phyloP scores from a whole-genome alignment of 805 yeast genomes.

The Metschnikowia lunata region DNA sequence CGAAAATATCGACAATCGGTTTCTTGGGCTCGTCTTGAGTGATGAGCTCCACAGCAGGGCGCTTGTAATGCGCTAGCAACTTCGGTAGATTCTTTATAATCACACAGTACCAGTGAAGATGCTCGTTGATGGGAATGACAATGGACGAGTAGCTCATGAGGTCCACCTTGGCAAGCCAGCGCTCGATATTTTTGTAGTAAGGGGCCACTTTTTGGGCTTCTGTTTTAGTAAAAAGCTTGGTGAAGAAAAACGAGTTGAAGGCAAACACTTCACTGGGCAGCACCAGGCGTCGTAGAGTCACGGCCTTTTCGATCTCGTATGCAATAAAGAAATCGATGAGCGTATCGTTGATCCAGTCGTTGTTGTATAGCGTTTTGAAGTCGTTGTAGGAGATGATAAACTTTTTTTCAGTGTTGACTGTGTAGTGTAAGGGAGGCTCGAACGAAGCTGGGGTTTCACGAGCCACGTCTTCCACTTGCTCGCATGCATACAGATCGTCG shows the following conservation, averaged over 20 bases:
- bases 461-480: neutral
- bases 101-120: conserved; percentile 84
- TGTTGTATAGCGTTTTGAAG: conserved; percentile 71
- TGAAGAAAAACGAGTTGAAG: conserved; percentile 80
- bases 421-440: conserved; percentile 43
- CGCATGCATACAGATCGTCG: neutral
- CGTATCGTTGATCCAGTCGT: conserved; percentile 87
- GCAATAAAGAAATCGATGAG: conserved; percentile 80
- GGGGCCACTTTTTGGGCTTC: conserved; percentile 21
- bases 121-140: conserved; percentile 77
- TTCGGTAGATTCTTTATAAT: conserved; percentile 55
- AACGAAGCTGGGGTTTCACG: conserved; percentile 37
- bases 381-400: conserved; percentile 65
- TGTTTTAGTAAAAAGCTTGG: conserved; percentile 45
- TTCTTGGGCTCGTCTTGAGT: neutral
- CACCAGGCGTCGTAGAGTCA: conserved; percentile 20
- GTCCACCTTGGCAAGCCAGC: conserved; percentile 76
- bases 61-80: conserved; percentile 10
- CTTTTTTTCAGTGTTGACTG: conserved; percentile 49
- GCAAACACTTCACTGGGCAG: conserved; percentile 45
- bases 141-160: conserved; percentile 51
- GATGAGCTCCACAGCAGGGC: neutral
- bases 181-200: conserved; percentile 59
- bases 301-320: conserved; percentile 44
- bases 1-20: conserved; percentile 39